Evolutionary conservation across 805 yeast species (phyloP).

Genomic region (Nakazawaea sp.): DNA sequence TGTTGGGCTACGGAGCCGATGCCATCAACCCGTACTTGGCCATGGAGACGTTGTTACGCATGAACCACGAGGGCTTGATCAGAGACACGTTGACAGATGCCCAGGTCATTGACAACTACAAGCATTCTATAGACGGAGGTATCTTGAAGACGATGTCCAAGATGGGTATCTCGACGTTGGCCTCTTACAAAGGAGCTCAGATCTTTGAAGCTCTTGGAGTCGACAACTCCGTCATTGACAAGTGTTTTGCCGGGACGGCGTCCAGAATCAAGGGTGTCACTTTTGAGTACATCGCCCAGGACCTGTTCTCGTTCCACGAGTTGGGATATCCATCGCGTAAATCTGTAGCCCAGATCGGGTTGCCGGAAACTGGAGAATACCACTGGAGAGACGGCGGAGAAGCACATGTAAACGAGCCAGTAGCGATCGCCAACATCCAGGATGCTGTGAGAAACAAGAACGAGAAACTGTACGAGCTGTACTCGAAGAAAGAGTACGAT

Average conservation of each 20-base stretch:
- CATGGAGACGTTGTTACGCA: constrained; percentile 77
- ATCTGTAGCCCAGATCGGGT: constrained; percentile 60
- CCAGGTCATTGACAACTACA: constrained; percentile 68
- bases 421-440: constrained; percentile 90
- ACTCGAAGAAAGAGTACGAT: constrained; percentile 83
- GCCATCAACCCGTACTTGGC: constrained; percentile 93
- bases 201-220: constrained; percentile 96
- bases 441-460: constrained; percentile 98
- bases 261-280: constrained; percentile 94
- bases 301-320: constrained; percentile 90
- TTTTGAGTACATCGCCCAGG: constrained; percentile 93
- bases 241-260: constrained; percentile 96
- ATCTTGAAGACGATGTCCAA: constrained; percentile 96
- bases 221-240: constrained; percentile 90
- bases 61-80: constrained; percentile 75
- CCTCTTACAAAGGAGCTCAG: constrained; percentile 99
- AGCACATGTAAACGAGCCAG: constrained; percentile 89
- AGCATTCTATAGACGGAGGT: constrained; percentile 82
- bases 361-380: constrained; percentile 95
- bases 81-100: constrained; percentile 49
- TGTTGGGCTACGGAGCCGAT: constrained; percentile 96
- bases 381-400: constrained; percentile 99
- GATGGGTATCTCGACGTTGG: constrained; percentile 98
- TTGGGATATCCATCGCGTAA: constrained; percentile 81
- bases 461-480: constrained; percentile 86